These are phyloP conservation scores for Kodamaea sagamina DNA, from an alignment of 805 yeast genomes.

Conservation along the genomic window DNA sequence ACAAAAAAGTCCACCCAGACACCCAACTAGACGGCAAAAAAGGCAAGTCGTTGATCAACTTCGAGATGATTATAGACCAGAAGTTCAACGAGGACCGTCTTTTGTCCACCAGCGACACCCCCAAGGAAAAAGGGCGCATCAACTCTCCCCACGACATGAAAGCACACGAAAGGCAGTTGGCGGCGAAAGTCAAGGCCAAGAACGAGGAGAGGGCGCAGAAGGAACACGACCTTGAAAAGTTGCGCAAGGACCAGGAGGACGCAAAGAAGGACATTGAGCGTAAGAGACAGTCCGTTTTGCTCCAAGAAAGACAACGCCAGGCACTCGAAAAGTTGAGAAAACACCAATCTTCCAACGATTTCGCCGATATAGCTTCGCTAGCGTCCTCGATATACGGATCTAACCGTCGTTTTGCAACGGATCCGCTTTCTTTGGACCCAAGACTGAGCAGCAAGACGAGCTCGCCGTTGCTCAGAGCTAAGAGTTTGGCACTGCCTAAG, in stretches of 20 bases:
- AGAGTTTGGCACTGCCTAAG: conserved; percentile 32
- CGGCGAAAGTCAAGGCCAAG: conserved; percentile 16
- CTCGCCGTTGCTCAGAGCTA: conserved; percentile 37
- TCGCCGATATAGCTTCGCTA: conserved; percentile 15
- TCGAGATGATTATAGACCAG: conserved; percentile 35
- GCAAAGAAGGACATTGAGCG: conserved; percentile 19
- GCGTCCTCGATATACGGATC: conserved; percentile 10
- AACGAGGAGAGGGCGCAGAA: conserved; percentile 16
- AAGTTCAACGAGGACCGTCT: conserved; percentile 26
- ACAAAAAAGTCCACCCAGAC: conserved; percentile 8
- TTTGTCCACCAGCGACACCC: conserved; percentile 2
- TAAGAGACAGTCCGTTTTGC: conserved; percentile 23
- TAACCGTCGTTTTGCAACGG: conserved; percentile 27
- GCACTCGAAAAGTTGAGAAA: conserved; percentile 28
- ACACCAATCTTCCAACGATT: conserved; percentile 23
- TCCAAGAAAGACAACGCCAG: conserved; percentile 30
- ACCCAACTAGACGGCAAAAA: conserved; percentile 8
- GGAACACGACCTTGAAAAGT: conserved; percentile 6
- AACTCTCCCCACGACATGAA: conserved; percentile 12
- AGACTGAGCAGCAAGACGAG: conserved; percentile 31
- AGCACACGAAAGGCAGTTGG: conserved; percentile 16
- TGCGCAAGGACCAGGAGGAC: conserved; percentile 15
- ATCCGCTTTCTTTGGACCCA: conserved; percentile 42
- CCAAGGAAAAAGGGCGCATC: conserved; percentile 1
- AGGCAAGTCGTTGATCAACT: conserved; percentile 24